Conservation (phyloP, 1,284 basidiomycete species). For the Chondrostereum purpureum region DNA sequence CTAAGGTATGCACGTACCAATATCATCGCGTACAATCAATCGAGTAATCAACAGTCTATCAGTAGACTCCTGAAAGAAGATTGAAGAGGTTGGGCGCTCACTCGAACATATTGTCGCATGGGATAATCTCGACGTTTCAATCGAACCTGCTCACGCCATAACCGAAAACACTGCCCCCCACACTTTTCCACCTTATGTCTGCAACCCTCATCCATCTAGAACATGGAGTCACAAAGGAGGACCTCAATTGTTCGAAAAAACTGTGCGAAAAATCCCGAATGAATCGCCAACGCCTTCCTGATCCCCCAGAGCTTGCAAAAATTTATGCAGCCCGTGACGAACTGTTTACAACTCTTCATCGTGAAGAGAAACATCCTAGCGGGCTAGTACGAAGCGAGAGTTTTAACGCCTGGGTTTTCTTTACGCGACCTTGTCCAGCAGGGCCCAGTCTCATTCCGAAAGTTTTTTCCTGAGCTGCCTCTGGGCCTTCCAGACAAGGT, state of each 20-base stretch:
- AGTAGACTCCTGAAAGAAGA: no score
- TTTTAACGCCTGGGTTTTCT: constrained; percentile 23
- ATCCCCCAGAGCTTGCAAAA: background rate
- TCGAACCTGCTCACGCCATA: constrained; percentile 17
- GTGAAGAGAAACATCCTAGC: constrained; percentile 6
- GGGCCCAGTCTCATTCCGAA: constrained; percentile 19
- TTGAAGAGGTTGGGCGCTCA: no score
- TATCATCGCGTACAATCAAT: no score
- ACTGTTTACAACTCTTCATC: constrained; percentile 14
- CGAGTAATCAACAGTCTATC: no score
- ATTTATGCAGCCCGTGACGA: background rate
- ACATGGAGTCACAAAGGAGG: constrained; percentile 16
- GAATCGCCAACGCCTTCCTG: background rate
- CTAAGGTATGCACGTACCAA: no score
- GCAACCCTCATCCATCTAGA: constrained; percentile 17
- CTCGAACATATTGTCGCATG: no score
- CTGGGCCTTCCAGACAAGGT: constrained; percentile 20
- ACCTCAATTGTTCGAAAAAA: constrained; percentile 19
- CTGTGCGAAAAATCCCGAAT: constrained; percentile 18
- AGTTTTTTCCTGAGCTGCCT: constrained; percentile 13
- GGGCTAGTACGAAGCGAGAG: constrained; percentile 16
- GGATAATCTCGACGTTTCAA: constrained; percentile 29
- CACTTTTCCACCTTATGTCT: constrained; percentile 24
- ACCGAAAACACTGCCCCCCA: constrained; percentile 18
- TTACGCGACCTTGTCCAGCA: constrained; percentile 16